phyloP scores from a whole-genome alignment of 2,329 filamentous ascomycete species.

The Rasamsonia emersonii region DNA sequence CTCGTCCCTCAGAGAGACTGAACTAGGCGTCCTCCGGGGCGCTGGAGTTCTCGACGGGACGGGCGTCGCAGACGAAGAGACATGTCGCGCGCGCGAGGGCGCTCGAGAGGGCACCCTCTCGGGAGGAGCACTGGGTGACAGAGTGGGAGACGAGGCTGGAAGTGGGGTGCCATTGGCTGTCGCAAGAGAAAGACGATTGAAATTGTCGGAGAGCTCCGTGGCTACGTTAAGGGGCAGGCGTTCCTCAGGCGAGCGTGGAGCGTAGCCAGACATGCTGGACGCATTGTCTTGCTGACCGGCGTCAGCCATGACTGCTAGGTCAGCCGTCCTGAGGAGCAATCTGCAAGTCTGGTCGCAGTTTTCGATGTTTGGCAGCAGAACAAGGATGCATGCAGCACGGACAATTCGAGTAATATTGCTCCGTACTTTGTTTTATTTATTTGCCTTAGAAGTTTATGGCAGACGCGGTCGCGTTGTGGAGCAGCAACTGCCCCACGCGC shows the following conservation, averaged over 20 bases:
- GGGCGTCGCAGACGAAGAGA: constrained; percentile 10
- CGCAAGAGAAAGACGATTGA: constrained; percentile 21
- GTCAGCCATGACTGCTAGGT: too few relatives aligned
- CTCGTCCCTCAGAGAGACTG: constrained; percentile 29
- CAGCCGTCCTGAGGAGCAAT: too few relatives aligned
- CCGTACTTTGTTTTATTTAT: too few relatives aligned
- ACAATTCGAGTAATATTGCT: too few relatives aligned
- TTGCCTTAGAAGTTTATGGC: too few relatives aligned
- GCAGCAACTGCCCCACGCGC: too few relatives aligned
- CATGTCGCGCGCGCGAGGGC: constrained; percentile 8
- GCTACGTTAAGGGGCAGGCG: constrained; percentile 9
- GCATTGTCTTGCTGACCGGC: too few relatives aligned
- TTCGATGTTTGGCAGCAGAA: too few relatives aligned
- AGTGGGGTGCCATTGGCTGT: constrained; percentile 16
- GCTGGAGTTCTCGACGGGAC: constrained; percentile 5
- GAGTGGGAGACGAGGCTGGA: constrained; percentile 18
- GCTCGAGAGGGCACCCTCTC: constrained; percentile 5
- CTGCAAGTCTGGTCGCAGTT: too few relatives aligned
- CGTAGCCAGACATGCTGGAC: too few relatives aligned
- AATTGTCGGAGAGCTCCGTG: constrained; percentile 14
- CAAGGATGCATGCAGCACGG: too few relatives aligned
- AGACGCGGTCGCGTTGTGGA: too few relatives aligned
- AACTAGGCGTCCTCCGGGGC: constrained; percentile 25
- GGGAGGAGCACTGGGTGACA: constrained; percentile 11
- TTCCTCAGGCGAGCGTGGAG: constrained; percentile 5